A percentile compares a stretch with the other conserved stretches of the same genome.
Conservation (phyloP, 352 stramenopile genomes). For the Aphanomyces cochlioides region DNA sequence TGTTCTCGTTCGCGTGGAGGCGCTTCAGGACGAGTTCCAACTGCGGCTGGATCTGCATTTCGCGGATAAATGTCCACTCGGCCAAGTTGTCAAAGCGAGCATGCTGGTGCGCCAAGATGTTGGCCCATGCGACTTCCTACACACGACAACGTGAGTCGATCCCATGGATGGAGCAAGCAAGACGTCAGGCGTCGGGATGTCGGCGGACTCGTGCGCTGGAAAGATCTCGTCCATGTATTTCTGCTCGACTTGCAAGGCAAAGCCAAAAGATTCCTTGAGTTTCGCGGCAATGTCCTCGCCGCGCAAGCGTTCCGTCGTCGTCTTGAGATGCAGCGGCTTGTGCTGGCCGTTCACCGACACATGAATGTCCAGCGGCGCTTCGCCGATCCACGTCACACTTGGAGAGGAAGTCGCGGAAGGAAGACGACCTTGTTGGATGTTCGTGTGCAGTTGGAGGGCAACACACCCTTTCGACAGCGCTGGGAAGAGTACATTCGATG, state of each 20-base stretch:
- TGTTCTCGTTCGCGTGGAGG: conserved; percentile 49
- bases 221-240: conserved; percentile 71
- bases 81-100: conserved; percentile 80
- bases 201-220: conserved; percentile 36
- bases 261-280: conserved; percentile 78
- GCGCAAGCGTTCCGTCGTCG: conserved; percentile 34
- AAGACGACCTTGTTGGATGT: conserved; percentile 41
- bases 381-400: conserved; percentile 56
- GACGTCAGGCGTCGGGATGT: conserved; percentile 21
- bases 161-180: conserved; percentile 32
- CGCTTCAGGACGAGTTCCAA: conserved; percentile 46
- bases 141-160: conserved; percentile 32
- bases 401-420: conserved; percentile 39
- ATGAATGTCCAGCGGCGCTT: conserved; percentile 55
- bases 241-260: conserved; percentile 74
- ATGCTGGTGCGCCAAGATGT: conserved; percentile 80
- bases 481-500: conserved; percentile 7
- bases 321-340: conserved; percentile 60
- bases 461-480: conserved; percentile 41
- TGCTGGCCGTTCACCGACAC: conserved; percentile 42
- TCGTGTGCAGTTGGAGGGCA: conserved; percentile 57
- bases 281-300: conserved; percentile 67
- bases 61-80: conserved; percentile 75
- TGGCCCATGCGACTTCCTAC: conserved; percentile 71
- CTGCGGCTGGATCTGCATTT: conserved; percentile 75